Evolutionary conservation across 495 filamentous ascomycete species (phyloP).

Genomic region (Schizothecium vesticola): DNA sequence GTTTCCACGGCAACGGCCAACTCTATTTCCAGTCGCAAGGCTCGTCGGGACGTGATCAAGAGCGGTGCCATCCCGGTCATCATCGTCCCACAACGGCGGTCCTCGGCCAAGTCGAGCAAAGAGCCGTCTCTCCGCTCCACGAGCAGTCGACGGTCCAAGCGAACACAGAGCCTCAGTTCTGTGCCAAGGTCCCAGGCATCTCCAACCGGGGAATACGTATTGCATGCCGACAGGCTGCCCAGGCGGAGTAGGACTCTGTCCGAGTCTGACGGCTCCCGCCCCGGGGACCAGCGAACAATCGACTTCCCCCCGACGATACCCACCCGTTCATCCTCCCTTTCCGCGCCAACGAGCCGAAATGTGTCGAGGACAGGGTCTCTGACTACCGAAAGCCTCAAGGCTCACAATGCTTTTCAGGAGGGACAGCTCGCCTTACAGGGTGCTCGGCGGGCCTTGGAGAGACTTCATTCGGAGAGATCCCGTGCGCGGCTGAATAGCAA

Average conservation of each 20-base stretch:
- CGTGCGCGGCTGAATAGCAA: background rate
- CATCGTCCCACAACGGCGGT: slow-evolving; percentile 62
- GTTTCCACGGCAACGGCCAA: slow-evolving; percentile 54
- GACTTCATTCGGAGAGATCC: slow-evolving; percentile 20
- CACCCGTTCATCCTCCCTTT: slow-evolving; percentile 59
- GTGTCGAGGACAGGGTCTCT: slow-evolving; percentile 60
- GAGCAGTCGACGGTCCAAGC: slow-evolving; percentile 45
- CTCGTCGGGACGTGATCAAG: slow-evolving; percentile 51
- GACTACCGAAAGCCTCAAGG: slow-evolving; percentile 60
- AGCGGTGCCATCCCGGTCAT: slow-evolving; percentile 60
- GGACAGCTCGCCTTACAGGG: slow-evolving; percentile 29
- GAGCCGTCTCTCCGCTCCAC: slow-evolving; percentile 50
- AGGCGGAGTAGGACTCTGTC: slow-evolving; percentile 41
- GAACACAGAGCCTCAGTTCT: slow-evolving; percentile 42
- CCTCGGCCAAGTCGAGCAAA: slow-evolving; percentile 54
- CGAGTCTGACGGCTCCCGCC: slow-evolving; percentile 41
- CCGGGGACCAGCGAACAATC: slow-evolving; percentile 47
- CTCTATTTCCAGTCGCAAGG: slow-evolving; percentile 49
- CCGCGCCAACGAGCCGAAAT: slow-evolving; percentile 64
- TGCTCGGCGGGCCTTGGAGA: slow-evolving; percentile 24
- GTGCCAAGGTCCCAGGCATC: slow-evolving; percentile 29
- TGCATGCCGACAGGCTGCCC: slow-evolving; percentile 29
- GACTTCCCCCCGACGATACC: slow-evolving; percentile 59
- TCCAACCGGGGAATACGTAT: slow-evolving; percentile 29
- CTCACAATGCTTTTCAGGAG: slow-evolving; percentile 45